phyloP scores from a whole-genome alignment of 176 grass and related monocot species.

The Bothriochloa decipiens region DNA sequence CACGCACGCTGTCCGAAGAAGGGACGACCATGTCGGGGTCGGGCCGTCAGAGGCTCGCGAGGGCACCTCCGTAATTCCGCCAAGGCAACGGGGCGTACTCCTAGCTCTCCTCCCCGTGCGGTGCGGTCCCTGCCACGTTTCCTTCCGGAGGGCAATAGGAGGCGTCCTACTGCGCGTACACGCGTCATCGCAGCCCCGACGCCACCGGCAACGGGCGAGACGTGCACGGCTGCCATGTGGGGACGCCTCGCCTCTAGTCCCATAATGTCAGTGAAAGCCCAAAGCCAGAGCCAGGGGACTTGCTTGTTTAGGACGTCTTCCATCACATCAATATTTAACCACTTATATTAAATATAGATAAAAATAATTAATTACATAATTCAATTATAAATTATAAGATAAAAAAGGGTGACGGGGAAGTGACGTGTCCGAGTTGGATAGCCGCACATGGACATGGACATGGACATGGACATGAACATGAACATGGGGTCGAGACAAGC shows the following conservation, averaged over 20 bases:
- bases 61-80: slow-evolving; percentile 21
- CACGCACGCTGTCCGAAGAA: neutral
- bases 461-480: too few relatives aligned
- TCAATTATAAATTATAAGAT: too few relatives aligned
- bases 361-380: too few relatives aligned
- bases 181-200: neutral
- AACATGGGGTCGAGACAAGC: neutral
- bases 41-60: neutral
- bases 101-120: neutral
- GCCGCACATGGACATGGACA: neutral
- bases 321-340: too few relatives aligned
- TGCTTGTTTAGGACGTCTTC: too few relatives aligned
- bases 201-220: neutral
- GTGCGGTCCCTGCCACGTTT: slow-evolving; percentile 28
- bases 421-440: slow-evolving; percentile 20
- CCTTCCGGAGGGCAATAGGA: neutral
- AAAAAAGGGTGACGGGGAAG: neutral
- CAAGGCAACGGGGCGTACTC: neutral
- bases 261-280: neutral
- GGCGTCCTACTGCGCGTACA: neutral
- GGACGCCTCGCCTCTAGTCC: accelerated
- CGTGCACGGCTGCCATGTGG: neutral
- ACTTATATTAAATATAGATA: too few relatives aligned
- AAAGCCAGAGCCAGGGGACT: neutral
- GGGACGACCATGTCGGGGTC: neutral